These are phyloP conservation scores for Neonectria sp. DNA, from an alignment of 2,329 filamentous ascomycete genomes.

Conservation along the genomic window DNA sequence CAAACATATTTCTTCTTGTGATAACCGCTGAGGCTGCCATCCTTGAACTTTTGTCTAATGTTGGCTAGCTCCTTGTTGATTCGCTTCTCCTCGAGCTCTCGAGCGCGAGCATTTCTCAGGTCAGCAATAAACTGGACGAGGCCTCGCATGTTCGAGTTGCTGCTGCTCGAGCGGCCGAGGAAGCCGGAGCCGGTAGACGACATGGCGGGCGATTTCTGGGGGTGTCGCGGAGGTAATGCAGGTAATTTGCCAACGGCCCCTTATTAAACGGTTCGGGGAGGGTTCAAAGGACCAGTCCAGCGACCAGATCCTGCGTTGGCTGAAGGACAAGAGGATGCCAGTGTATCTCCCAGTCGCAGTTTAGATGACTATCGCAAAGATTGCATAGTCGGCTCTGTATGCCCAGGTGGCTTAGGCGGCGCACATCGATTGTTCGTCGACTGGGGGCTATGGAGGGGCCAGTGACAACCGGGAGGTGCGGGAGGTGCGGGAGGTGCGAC, in stretches of 20 bases:
- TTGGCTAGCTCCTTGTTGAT: constrained; percentile 99
- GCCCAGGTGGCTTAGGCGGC: constrained; percentile 46
- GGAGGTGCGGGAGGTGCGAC: constrained; percentile 39
- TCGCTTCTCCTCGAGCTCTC: constrained; percentile 97
- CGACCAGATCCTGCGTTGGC: constrained; percentile 24
- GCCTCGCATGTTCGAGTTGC: constrained; percentile 81
- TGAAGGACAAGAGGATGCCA: constrained; percentile 27
- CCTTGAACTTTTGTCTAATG: constrained; percentile 98
- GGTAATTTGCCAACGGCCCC: constrained; percentile 43
- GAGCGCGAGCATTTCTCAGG: constrained; percentile 91
- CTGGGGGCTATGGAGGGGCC: constrained; percentile 46
- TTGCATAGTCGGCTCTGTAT: constrained; percentile 51
- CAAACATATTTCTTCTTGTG: constrained; percentile 99
- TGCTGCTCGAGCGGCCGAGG: constrained; percentile 75
- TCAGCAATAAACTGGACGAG: constrained; percentile 99
- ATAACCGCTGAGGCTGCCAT: constrained; percentile 93
- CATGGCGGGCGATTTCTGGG: constrained; percentile 58
- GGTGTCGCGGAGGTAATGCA: constrained; percentile 35
- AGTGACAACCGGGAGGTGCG: constrained; percentile 42
- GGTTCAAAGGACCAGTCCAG: constrained; percentile 29
- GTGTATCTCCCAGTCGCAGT: constrained; percentile 44
- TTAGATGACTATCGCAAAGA: constrained; percentile 46
- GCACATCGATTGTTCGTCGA: constrained; percentile 48
- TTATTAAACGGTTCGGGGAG: constrained; percentile 40
- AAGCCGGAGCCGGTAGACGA: constrained; percentile 73